Evolutionary conservation across 2,329 filamentous ascomycete genomes (phyloP), one percentile per base, ranked within the genome.

Genomic region (Lasiodiplodia hormozganensis): DNA sequence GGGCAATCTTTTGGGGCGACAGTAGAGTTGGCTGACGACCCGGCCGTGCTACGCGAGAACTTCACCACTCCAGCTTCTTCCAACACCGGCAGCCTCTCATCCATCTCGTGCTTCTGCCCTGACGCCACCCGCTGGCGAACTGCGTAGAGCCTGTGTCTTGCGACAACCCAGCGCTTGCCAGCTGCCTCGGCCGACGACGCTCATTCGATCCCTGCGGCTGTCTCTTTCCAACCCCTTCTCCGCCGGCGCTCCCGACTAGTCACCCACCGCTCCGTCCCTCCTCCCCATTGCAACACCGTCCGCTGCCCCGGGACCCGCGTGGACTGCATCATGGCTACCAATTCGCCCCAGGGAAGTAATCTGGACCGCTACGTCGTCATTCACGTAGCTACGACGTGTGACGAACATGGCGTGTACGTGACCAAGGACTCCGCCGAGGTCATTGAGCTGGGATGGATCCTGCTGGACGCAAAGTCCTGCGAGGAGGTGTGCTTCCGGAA

Each of bases 361-460:
- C 88, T 97, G 82, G 96, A 99, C 85, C 92, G 95, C 81, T 99
- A 97, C 83, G 92, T 97, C 73, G 93, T 99, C 77, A 97, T 98
- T 80, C 96, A 99, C 82, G 95, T 98, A 78, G 96, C 96, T 72
- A 99, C 96, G 43, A 99, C 96, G 74, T 99, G 96, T 83, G 96
- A 99, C 82, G 96, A 99, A 82, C 96, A 99, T 83, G 96, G 96
- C 71, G 96, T 99, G 73, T 99, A 99, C 82, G 96, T 99, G 69
- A 99, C 96, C 70, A 98, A 98, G 84, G 96, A 99, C 83, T 98
- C 96, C 69, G 96, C 96, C 71, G 96, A 99, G 85, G 96, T 99
- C 73, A 99, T 99, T 82, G 96, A 99, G 87, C 88, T 99, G 79
- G 96, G 95, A 72, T 99, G 96, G 96, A 97, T 98, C 78, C 84